Conservation (phyloP, 148 eudicot species). For the Rhododendron mucronatum region DNA sequence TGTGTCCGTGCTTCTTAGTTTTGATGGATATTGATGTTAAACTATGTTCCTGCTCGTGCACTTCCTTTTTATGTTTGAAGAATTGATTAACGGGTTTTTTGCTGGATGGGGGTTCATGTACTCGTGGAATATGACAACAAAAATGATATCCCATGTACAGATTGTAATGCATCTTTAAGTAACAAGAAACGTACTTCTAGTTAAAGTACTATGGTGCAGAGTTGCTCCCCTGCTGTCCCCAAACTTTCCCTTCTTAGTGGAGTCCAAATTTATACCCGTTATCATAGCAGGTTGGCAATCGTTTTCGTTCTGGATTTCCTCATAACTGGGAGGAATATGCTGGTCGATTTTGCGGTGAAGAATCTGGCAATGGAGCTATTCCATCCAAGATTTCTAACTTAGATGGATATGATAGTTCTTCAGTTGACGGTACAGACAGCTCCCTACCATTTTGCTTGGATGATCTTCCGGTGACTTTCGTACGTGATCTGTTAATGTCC, state of each 20-base stretch:
- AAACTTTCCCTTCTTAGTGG: no score
- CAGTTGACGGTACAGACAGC: constrained; percentile 8
- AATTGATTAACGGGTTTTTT: neutral
- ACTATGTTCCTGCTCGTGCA: neutral
- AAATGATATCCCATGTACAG: no score
- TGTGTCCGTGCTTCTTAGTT: neutral
- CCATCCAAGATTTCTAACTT: constrained; percentile 1
- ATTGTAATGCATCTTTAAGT: neutral
- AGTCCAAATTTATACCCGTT: neutral
- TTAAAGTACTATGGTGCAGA: neutral
- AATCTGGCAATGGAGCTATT: constrained; percentile 9
- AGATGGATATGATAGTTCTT: neutral
- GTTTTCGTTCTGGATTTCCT: constrained; percentile 57
- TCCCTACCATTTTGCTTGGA: constrained; percentile 7
- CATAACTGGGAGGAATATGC: constrained; percentile 49
- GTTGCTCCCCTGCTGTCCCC: neutral
- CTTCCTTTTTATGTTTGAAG: neutral
- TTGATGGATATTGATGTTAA: neutral
- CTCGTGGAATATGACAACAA: neutral
- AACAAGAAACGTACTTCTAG: neutral
- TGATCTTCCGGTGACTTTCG: constrained; percentile 25
- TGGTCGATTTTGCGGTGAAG: constrained; percentile 24
- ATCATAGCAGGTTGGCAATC: constrained; percentile 40
- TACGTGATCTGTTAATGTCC: constrained; percentile 25
- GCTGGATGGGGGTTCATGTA: neutral